Conservation (phyloP, 495 filamentous ascomycete genomes). For the Tuber brumale region DNA sequence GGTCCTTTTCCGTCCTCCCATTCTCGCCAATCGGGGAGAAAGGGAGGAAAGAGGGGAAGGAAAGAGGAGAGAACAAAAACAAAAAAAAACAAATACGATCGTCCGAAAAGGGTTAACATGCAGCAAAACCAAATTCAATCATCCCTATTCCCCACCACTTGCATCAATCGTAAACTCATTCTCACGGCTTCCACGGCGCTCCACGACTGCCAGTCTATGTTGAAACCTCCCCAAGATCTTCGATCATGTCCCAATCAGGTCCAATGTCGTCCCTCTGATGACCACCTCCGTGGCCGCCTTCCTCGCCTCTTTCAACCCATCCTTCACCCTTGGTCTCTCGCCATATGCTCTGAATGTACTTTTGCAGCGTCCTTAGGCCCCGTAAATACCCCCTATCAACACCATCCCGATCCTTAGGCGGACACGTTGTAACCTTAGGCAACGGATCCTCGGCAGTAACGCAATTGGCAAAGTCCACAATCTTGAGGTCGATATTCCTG, state of each 20-base stretch:
- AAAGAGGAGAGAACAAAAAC: conserved; percentile 10
- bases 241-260: conserved; percentile 35
- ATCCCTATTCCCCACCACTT: conserved; percentile 8
- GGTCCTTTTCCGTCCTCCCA: conserved; percentile 30
- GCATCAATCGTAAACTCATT: conserved; percentile 13
- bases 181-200: not conserved
- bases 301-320: conserved; percentile 46
- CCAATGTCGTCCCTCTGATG: conserved; percentile 36
- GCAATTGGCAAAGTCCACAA: conserved; percentile 97
- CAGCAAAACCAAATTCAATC: conserved; percentile 18
- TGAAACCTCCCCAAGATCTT: conserved; percentile 37
- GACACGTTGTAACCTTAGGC: conserved; percentile 60
- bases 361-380: conserved; percentile 68
- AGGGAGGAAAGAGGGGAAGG: not conserved
- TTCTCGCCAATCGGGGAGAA: conserved; percentile 9
- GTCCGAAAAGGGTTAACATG: conserved; percentile 22
- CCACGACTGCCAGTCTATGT: conserved; percentile 27
- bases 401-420: conserved; percentile 69
- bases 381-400: conserved; percentile 86
- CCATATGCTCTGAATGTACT: conserved; percentile 85
- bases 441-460: conserved; percentile 75
- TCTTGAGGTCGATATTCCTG: conserved; percentile 77
- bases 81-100: conserved; percentile 34
- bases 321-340: conserved; percentile 61
- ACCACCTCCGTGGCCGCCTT: conserved; percentile 40